Percentiles rank a stretch among this genome's conserved stretches.
Conservation (phyloP, 306 rosid species). For the Vigna reflexopilosa region DNA sequence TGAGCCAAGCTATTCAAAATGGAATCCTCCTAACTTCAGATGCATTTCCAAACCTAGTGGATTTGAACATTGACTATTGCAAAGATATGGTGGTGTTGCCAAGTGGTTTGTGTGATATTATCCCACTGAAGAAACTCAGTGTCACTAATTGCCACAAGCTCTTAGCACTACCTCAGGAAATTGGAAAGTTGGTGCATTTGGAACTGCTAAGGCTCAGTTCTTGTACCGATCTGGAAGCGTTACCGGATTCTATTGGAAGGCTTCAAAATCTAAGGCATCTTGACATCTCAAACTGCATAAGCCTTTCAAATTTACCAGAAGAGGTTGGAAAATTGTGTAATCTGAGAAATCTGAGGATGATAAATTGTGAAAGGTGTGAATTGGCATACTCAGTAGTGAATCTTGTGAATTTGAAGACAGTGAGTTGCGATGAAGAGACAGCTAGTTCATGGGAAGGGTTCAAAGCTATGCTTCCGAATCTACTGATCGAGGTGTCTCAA, state of each 20-base stretch:
- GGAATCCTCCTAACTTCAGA: slow-evolving; percentile 44
- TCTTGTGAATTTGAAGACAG: slow-evolving; percentile 49
- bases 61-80: slow-evolving; percentile 66
- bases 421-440: slow-evolving; percentile 70
- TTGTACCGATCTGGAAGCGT: slow-evolving; percentile 49
- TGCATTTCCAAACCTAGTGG: slow-evolving; percentile 56
- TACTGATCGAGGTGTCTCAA: slow-evolving; percentile 45
- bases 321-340: slow-evolving; percentile 49
- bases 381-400: slow-evolving; percentile 53
- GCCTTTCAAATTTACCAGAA: slow-evolving; percentile 55
- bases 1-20: slow-evolving; percentile 52
- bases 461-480: slow-evolving; percentile 35
- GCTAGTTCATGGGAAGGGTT: slow-evolving; percentile 53
- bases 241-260: slow-evolving; percentile 47
- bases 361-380: slow-evolving; percentile 52
- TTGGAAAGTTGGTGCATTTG: slow-evolving; percentile 55
- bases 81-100: slow-evolving; percentile 57
- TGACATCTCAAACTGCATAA: slow-evolving; percentile 60
- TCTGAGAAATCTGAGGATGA: slow-evolving; percentile 56
- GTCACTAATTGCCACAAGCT: slow-evolving; percentile 68
- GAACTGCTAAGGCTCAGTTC: slow-evolving; percentile 61
- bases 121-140: slow-evolving; percentile 52
- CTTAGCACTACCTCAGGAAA: slow-evolving; percentile 49
- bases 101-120: slow-evolving; percentile 46
- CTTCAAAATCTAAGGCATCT: slow-evolving; percentile 46